Percentiles rank a stretch among this genome's conserved stretches.
Conservation (phyloP, 441 rosid genomes). For the Eruca vesicaria region DNA sequence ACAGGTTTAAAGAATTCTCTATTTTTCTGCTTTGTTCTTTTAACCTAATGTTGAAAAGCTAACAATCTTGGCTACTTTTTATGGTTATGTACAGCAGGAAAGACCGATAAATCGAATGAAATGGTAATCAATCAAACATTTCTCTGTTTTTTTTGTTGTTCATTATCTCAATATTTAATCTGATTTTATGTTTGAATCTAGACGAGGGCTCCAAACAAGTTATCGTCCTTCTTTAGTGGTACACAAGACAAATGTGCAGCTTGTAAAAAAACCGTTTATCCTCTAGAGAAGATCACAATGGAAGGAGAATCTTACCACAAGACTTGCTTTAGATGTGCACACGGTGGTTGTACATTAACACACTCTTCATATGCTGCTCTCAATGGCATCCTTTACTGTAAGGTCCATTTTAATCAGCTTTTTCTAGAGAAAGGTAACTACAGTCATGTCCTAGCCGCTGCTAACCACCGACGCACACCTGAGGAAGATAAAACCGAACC, state of each 20-base stretch:
- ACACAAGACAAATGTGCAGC: conserved; percentile 42
- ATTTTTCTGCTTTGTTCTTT: neutral
- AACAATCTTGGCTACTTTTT: neutral
- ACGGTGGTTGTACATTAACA: conserved; percentile 78
- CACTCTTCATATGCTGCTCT: conserved; percentile 95
- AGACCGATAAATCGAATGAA: conserved; percentile 31
- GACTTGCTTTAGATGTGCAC: conserved; percentile 92
- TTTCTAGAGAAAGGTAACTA: conserved; percentile 94
- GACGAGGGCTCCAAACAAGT: conserved; percentile 31
- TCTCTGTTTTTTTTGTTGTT: neutral
- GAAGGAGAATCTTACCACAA: conserved; percentile 93
- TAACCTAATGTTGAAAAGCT: neutral
- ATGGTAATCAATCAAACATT: conserved; percentile 3
- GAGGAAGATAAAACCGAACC: conserved; percentile 35
- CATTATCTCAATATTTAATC: neutral
- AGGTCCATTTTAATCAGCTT: conserved; percentile 84
- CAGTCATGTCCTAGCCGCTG: conserved; percentile 57
- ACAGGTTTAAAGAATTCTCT: conserved; percentile 34
- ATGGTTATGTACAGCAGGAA: conserved; percentile 1
- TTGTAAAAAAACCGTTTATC: conserved; percentile 38
- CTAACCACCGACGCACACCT: conserved; percentile 49
- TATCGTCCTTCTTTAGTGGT: conserved; percentile 37
- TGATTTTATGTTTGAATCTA: conserved; percentile 2
- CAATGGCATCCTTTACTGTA: conserved; percentile 86
- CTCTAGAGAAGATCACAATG: conserved; percentile 63